Percentiles rank a stretch among this genome's conserved stretches.
These are phyloP conservation scores for Globisporangium camurandrum DNA, from an alignment of 352 stramenopile genomes.

Conservation along the genomic window DNA sequence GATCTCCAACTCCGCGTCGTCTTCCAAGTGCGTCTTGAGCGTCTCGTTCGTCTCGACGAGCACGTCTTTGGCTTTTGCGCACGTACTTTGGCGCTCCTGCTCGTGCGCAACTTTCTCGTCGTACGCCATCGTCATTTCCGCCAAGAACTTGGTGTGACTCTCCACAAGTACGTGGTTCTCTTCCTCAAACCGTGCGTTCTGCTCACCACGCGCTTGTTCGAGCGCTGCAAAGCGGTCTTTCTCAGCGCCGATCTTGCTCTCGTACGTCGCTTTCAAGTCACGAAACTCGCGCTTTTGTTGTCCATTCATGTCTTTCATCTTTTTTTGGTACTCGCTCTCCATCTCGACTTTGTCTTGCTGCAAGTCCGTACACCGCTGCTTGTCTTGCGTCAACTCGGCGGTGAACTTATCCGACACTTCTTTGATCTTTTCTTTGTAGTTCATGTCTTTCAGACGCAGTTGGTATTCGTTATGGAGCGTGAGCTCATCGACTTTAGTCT, in stretches of 20 bases:
- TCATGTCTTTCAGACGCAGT: slow-evolving; percentile 92
- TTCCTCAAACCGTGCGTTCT: slow-evolving; percentile 66
- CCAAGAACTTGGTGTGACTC: slow-evolving; percentile 80
- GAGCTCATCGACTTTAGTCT: slow-evolving; percentile 92
- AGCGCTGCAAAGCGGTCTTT: slow-evolving; percentile 86
- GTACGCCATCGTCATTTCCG: slow-evolving; percentile 90
- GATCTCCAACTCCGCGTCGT: slow-evolving; percentile 92
- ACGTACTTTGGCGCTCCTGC: slow-evolving; percentile 61
- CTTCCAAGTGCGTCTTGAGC: slow-evolving; percentile 88
- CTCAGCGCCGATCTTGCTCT: slow-evolving; percentile 88
- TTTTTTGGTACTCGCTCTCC: slow-evolving; percentile 88
- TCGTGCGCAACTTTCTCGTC: slow-evolving; percentile 86
- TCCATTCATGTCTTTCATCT: slow-evolving; percentile 86
- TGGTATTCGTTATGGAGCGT: slow-evolving; percentile 94
- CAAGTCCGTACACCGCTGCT: slow-evolving; percentile 85
- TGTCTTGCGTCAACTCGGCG: slow-evolving; percentile 90
- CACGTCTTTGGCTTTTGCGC: slow-evolving; percentile 49
- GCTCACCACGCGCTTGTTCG: slow-evolving; percentile 60
- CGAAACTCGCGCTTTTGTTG: slow-evolving; percentile 86
- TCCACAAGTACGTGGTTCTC: slow-evolving; percentile 76
- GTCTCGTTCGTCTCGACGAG: slow-evolving; percentile 86
- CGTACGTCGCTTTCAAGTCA: slow-evolving; percentile 87
- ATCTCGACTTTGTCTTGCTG: slow-evolving; percentile 89
- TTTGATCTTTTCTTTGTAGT: slow-evolving; percentile 95
- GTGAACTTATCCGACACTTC: slow-evolving; percentile 92